Base-by-base conservation (phyloP, 1,284 basidiomycete species). In the Mycosarcoma mackinlayi region DNA sequence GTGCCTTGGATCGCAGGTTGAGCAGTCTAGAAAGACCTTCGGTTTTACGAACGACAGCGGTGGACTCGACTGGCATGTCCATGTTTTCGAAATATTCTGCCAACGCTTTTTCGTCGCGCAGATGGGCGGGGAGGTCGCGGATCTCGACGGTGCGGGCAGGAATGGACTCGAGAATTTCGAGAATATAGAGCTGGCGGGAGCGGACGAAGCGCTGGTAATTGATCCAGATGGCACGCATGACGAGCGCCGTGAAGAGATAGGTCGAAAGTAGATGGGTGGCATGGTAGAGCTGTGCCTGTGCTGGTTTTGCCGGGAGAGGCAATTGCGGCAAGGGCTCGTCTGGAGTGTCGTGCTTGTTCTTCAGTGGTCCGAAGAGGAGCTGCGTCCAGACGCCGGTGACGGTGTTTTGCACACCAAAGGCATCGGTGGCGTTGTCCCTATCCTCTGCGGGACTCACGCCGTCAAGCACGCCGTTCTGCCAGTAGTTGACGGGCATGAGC, bases 101-200 rank as follows among this genome's bases (percentile, higher is more conserved):
- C 14, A 98, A 85, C 0, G 91, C 87, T 9, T 90, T 88, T 78
- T 97, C 94, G 9, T 90, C 89, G 59, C 90, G 89, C 0, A 98
- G 86, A 71, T 95, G 91, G 4, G 84, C 84, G 0, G 95, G 95
- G 1, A 98, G 86, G 50, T 88, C 87, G 6, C 91, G 90, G 38
- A 95, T 88, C 84, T 98, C 88, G 33, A 97, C 92, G 0, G 95
- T 98, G 19, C 95, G 89, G 0, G 94, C 92, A 0, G 94, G 90
- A 37, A 97, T 92, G 10, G 92, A 93, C 79, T 96, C 92, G 11
- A 95, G 93, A 24, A 97, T 88, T 81, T 96, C 93, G 35, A 98
- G 86, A 0, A 92, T 92, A 84, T 94, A 97, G 8, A 95, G 87
- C 80, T 98, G 95, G 1, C 95, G 88, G 3, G 92, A 89, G n/a